These are phyloP conservation scores for Hortaea werneckii DNA, from an alignment of 2,329 filamentous ascomycete species.

Conservation along the genomic window DNA sequence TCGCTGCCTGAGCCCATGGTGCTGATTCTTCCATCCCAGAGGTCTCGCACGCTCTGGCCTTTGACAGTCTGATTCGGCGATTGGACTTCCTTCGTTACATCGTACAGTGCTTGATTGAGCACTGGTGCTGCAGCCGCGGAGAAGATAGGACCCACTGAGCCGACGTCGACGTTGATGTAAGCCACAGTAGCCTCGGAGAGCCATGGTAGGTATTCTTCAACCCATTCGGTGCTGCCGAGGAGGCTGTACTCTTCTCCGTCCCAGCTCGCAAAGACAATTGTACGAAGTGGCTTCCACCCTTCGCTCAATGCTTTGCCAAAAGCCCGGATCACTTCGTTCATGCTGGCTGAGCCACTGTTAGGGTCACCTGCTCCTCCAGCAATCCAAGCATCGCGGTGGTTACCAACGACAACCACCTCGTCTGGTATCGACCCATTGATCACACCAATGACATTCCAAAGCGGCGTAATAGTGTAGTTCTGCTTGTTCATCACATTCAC, in stretches of 20 bases:
- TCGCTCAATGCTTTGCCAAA: conserved; percentile 61
- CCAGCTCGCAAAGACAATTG: conserved; percentile 74
- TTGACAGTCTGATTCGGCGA: conserved; percentile 59
- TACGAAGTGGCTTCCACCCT: conserved; percentile 78
- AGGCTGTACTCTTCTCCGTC: conserved; percentile 70
- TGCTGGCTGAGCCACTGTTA: conserved; percentile 67
- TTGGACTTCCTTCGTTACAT: conserved; percentile 52
- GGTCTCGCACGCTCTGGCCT: conserved; percentile 60
- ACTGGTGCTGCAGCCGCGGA: conserved; percentile 59
- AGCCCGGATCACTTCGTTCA: conserved; percentile 68
- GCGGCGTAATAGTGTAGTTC: conserved; percentile 40
- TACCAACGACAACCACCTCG: conserved; percentile 83
- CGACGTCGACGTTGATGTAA: conserved; percentile 79
- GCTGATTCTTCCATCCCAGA: conserved; percentile 45
- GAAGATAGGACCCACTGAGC: conserved; percentile 56
- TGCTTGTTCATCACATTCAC: conserved; percentile 41
- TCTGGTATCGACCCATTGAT: conserved; percentile 80
- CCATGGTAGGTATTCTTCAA: conserved; percentile 82
- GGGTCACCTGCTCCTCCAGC: conserved; percentile 75
- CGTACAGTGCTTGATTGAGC: conserved; percentile 61
- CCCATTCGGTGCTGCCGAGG: conserved; percentile 83
- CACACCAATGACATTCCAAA: conserved; percentile 73
- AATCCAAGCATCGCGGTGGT: conserved; percentile 85
- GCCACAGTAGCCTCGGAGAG: conserved; percentile 62
- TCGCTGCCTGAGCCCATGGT: conserved; percentile 46